Conservation (phyloP, 305 asterid species). For the Ilex paraguariensis region DNA sequence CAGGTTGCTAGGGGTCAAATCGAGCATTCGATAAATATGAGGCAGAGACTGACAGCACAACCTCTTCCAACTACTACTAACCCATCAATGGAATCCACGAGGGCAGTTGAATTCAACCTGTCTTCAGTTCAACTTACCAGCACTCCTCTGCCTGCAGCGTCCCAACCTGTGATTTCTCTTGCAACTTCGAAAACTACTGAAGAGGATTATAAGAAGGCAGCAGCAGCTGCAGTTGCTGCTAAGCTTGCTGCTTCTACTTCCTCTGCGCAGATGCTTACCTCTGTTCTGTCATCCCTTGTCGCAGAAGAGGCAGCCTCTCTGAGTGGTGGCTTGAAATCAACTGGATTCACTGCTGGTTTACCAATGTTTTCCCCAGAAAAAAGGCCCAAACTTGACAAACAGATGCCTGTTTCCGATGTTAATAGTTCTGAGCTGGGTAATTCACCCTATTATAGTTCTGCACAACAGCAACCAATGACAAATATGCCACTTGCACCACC, state of each 20-base stretch:
- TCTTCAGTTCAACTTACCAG: conserved; percentile 29
- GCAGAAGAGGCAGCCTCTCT: conserved; percentile 91
- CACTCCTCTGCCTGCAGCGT: conserved; percentile 29
- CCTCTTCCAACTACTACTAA: conserved; percentile 14
- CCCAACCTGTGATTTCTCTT: conserved; percentile 33
- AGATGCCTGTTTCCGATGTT: conserved; percentile 33
- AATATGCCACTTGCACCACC: conserved; percentile 39
- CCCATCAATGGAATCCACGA: conserved; percentile 25
- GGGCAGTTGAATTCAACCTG: conserved; percentile 25
- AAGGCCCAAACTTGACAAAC: conserved; percentile 60
- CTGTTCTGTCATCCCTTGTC: conserved; percentile 86
- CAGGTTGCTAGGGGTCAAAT: conserved; percentile 68
- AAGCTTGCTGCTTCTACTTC: conserved; percentile 86
- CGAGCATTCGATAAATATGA: conserved; percentile 43
- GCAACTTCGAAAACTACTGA: conserved; percentile 34
- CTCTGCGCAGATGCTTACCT: conserved; percentile 89
- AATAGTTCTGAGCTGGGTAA: conserved; percentile 43
- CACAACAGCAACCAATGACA: conserved; percentile 34
- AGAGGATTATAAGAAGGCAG: conserved; percentile 76
- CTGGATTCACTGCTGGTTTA: conserved; percentile 32
- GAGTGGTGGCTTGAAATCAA: conserved; percentile 47
- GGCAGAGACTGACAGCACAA: conserved; percentile 46
- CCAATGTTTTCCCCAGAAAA: conserved; percentile 42
- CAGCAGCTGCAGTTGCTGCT: conserved; percentile 94
- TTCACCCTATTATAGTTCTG: conserved; percentile 36